Percentiles rank a stretch among this genome's conserved stretches.
phyloP scores from a whole-genome alignment of 768 basidiomycete species.

The Atractiella rhizophila region DNA sequence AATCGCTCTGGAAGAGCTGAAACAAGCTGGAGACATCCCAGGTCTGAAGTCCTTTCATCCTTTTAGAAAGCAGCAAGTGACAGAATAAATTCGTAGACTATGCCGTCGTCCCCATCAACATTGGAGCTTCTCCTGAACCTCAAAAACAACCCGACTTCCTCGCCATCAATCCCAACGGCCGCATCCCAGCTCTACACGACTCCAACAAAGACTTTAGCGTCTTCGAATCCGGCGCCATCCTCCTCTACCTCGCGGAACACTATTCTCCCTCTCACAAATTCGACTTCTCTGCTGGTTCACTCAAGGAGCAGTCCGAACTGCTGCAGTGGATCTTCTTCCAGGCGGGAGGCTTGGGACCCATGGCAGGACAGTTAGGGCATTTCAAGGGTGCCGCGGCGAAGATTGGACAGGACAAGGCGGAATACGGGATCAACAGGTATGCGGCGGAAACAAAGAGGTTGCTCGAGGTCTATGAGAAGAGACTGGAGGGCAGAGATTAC shows the following conservation, averaged over 20 bases:
- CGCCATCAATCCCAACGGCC: too few species aligned
- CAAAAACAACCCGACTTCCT: not conserved
- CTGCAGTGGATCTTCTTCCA: constrained; percentile 7
- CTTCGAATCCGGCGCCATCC: constrained; percentile 9
- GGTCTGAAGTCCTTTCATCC: too few species aligned
- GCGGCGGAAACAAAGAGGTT: constrained; percentile 12
- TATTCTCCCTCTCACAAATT: constrained; percentile 10
- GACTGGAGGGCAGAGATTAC: constrained; percentile 9
- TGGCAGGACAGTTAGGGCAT: constrained; percentile 1
- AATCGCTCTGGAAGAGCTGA: constrained; percentile 13
- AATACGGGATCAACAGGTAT: constrained; percentile 11
- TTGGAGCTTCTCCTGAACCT: not conserved
- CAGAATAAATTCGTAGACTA: constrained; percentile 6
- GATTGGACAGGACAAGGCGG: constrained; percentile 15
- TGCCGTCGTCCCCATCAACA: constrained; percentile 7
- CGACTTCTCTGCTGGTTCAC: constrained; percentile 9
- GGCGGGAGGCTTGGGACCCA: constrained; percentile 8
- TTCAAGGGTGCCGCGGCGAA: constrained; percentile 11
- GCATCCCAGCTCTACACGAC: constrained; percentile 14
- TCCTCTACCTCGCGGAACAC: constrained; percentile 7
- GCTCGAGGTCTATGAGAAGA: constrained; percentile 9
- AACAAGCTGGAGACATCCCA: constrained; percentile 6
- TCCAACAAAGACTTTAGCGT: constrained; percentile 12
- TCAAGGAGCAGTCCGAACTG: constrained; percentile 2
- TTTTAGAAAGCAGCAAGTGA: constrained; percentile 9